Evolutionary conservation across 495 filamentous ascomycete genomes (phyloP).

Genomic region (Penicillium crystallinum): DNA sequence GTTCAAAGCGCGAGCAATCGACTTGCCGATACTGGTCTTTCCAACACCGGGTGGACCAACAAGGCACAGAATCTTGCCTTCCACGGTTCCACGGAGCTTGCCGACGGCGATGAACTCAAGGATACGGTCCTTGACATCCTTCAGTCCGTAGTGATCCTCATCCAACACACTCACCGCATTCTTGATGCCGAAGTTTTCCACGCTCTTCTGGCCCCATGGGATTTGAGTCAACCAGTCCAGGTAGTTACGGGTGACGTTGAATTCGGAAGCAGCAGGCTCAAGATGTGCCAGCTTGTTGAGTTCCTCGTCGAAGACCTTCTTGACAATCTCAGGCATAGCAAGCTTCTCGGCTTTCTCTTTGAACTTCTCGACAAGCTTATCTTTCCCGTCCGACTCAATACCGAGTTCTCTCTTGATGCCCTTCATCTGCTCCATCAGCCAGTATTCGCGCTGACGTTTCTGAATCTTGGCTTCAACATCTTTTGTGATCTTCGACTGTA

Average conservation of each 20-base stretch:
- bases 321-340: slow-evolving; percentile 93
- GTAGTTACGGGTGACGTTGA: slow-evolving; percentile 99
- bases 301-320: slow-evolving; percentile 97
- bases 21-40: slow-evolving; percentile 98
- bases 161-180: slow-evolving; percentile 88
- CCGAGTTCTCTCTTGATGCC: slow-evolving; percentile 95
- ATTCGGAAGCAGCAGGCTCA: slow-evolving; percentile 92
- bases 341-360: slow-evolving; percentile 91
- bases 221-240: slow-evolving; percentile 98
- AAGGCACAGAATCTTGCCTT: slow-evolving; percentile 98
- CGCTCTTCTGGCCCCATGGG: slow-evolving; percentile 93
- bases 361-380: slow-evolving; percentile 95
- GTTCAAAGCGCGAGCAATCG: slow-evolving; percentile 89
- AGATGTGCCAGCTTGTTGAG: slow-evolving; percentile 93
- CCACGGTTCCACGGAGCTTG: slow-evolving; percentile 93
- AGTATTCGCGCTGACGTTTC: slow-evolving; percentile 97
- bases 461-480: slow-evolving; percentile 98
- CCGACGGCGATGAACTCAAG: slow-evolving; percentile 98
- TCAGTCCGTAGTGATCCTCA: slow-evolving; percentile 94
- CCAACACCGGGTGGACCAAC: slow-evolving; percentile 95
- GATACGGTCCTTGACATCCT: slow-evolving; percentile 98
- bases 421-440: slow-evolving; percentile 99
- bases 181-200: slow-evolving; percentile 92
- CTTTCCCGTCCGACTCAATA: slow-evolving; percentile 95
- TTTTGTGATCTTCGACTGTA: slow-evolving; percentile 96